Evolutionary conservation across 2,329 filamentous ascomycete species (phyloP), one percentile per base, ranked within the genome.

Genomic region (Davidsoniella australis): DNA sequence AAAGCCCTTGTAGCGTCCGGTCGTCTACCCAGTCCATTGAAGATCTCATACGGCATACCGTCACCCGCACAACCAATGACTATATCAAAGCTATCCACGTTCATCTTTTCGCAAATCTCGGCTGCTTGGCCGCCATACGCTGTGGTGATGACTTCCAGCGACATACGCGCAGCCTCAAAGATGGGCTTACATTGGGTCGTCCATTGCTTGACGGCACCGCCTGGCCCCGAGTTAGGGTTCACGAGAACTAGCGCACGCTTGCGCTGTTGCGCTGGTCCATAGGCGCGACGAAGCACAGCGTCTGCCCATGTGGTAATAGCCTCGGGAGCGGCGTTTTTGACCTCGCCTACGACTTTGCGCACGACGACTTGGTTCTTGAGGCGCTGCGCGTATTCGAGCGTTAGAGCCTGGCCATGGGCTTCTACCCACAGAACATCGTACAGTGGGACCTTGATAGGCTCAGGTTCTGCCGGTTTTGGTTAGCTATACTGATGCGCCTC

Each of bases 31-130:
- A 98, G 67, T 0, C 91, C 91, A 60, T 98, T 96, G 68, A 95
- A 94, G 7, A 94, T 82, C 64, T 98, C 91, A 61, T 94, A 82
- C 0, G 86, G 82, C 38, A 94, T 71, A 8, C 91, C 91, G 58
- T 98, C 91, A 4, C 91, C 91, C 0, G 89, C 95, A 60, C 86
- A 91, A 54, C 85, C 85, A 23, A 89, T 78, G 12, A 96, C 74
- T 7, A 87, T 81, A 65, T 98, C 91, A 63, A 79, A 94, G 2
- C 72, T 75, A 44, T 87, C 75, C 24, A 91, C 72, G 59, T 95
- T 84, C 45, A 94, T 65, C 40, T 78, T 71, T 59, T 83, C 72
- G 9, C 78, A 80, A 53, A 96, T 79, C 17, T 85, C 81, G 1
- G 80, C 70, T 1, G 85, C 91, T 64, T 96, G 83, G 3, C 86